Evolutionary conservation across 805 yeast species (phyloP), one percentile per base, ranked within the genome.

Genomic region (Lipomyces anomalus): DNA sequence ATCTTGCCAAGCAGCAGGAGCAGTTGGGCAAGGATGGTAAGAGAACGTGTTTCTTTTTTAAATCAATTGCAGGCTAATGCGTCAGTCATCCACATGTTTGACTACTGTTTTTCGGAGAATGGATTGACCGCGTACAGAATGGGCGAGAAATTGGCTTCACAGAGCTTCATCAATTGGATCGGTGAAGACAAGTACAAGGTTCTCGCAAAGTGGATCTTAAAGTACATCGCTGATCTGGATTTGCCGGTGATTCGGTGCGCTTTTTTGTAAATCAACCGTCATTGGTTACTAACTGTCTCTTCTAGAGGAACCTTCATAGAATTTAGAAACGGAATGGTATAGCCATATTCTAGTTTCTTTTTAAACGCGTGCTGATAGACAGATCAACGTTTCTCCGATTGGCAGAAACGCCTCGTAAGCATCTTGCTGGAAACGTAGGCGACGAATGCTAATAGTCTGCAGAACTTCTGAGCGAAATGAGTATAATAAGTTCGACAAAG

Each of bases 241-340:
- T 68, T 92, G 58, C 99, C 99, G 64, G 77, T 84, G 67, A 87
- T 97, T 80, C 87, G 97, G 52, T 48, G 35, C 6, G 48, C 39
- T 26, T 33, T 22, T 23, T 3, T 30, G 32, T 21, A 2, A 16
- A 28, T n/a, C 11, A 28, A n/a, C 32, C 11, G n/a, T 28, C n/a
- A n/a, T 28, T 28, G 3, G 5, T n/a, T 16, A 6, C 11, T 16
- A 13, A 35, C 6, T 18, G 5, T 4, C 11, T 4, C 6, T 17
- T 11, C 18, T 45, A 44, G 53, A 75, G 99, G 99, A 69, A 92
- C 99, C 50, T 92, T 92, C 70, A 72, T 92, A 59, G 99, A 92
- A 76, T 92, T 92, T 78, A 86, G 99, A 80, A 92, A 92, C 69
- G 99, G 99, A 69, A 89, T 92, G 95, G n/a, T n/a, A n/a, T n/a